These are phyloP conservation scores for Euphrasia arctica DNA, from an alignment of 305 asterid genomes.

Conservation along the genomic window DNA sequence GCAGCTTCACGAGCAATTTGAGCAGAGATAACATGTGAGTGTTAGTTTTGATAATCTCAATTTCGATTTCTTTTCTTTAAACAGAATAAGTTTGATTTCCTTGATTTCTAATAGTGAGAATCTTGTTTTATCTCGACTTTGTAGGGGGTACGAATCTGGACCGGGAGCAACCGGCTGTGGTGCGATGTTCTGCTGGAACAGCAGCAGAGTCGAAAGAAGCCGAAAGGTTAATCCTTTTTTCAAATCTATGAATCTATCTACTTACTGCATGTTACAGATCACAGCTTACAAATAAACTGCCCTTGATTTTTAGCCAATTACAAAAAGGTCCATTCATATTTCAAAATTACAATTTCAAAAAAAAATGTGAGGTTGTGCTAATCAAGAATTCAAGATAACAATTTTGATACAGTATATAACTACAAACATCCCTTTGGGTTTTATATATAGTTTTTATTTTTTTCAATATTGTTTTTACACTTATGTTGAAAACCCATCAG, in stretches of 20 bases:
- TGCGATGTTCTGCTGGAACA: slow-evolving; percentile 81
- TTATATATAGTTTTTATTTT: background rate
- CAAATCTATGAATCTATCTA: background rate
- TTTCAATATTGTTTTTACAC: background rate
- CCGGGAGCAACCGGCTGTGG: slow-evolving; percentile 73
- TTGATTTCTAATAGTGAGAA: background rate
- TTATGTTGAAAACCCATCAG: slow-evolving; percentile 36
- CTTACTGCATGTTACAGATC: background rate
- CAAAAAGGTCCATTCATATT: background rate
- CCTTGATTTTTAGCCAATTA: background rate
- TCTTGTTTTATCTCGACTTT: background rate
- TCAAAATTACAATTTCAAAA: background rate
- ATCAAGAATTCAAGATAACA: too few relatives aligned
- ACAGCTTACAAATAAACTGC: background rate
- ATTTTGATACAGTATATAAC: too few relatives aligned
- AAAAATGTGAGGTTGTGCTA: too few relatives aligned
- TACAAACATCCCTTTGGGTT: too few relatives aligned
- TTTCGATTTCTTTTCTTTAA: too few relatives aligned
- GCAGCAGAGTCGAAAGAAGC: slow-evolving; percentile 43
- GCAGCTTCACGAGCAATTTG: slow-evolving; percentile 48
- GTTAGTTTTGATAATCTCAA: slow-evolving; percentile 5
- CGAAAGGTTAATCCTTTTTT: slow-evolving; percentile 39
- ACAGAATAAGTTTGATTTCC: too few relatives aligned
- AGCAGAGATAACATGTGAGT: slow-evolving; percentile 73
- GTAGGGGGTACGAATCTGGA: slow-evolving; percentile 86